Base-by-base conservation (phyloP, 441 rosid species). In the Biscutella laevigata region DNA sequence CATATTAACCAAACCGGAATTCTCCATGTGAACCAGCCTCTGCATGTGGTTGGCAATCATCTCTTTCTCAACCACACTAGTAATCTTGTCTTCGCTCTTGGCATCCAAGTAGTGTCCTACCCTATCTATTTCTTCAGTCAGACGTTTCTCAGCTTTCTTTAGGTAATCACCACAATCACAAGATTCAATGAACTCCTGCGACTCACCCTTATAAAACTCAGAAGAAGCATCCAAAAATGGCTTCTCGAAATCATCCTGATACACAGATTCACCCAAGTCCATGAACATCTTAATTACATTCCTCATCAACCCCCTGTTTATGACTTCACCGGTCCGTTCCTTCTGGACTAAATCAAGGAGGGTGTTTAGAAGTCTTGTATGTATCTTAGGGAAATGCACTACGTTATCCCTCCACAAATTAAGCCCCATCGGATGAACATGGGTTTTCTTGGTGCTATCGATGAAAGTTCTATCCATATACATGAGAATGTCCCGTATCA, bases 41-140 rank as follows among this genome's bases (percentile, higher is more conserved):
- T 64, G 73, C 98, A 88, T 88, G 88, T 91, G 96, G 71, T 80
- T 88, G 34, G 87, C 91, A 57, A 91, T 82, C 96, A 88, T 91
- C 82, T 85, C 96, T 72, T 74, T 83, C 79, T 85, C 98, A 68
- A 85, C 96, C 59, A 85, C 98, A 61, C 70, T 77, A 40, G 94
- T 88, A 68, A 91, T 91, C 86, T 82, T 91, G 39, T 61, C 72
- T 68, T 91, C 98, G 47, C 94, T 91, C 79, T 75, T 81, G 41
- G 70, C 65, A 67, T 91, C 98, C 83, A 91, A 64, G 74, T 88
- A 91, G 69, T 85, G 94, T 2, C 74, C 71, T 58, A 91, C 96
- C 72, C 98, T 78, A 55, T 91, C 96, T 38, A 81, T 84, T 75
- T 91, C 95, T 74, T 91, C 96, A 44, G 80, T 88, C 14, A 88